These are phyloP conservation scores for Delphinella strobiligena DNA, from an alignment of 2,329 filamentous ascomycete species.

Conservation along the genomic window DNA sequence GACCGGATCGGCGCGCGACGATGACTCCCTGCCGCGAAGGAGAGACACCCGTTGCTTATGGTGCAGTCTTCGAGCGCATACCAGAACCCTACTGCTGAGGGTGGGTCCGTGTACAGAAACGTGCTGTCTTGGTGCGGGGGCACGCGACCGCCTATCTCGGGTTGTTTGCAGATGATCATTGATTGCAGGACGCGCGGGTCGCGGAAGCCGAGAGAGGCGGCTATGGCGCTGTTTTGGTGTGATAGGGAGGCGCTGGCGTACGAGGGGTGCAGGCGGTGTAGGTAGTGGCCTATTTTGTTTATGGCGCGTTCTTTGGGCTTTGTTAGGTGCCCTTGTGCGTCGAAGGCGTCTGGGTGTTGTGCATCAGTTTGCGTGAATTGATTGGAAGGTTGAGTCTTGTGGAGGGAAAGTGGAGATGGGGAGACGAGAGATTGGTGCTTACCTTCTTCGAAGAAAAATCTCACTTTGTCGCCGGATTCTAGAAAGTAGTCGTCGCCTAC, in stretches of 20 bases:
- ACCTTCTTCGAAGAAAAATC: constrained; percentile 91
- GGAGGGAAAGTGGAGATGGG: background rate
- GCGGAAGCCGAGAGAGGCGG: constrained; percentile 56
- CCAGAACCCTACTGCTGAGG: constrained; percentile 90
- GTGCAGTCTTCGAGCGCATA: constrained; percentile 92
- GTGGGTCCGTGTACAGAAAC: constrained; percentile 82
- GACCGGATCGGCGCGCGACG: constrained; percentile 56
- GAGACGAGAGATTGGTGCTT: constrained; percentile 4
- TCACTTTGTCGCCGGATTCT: constrained; percentile 75
- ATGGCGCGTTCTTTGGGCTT: constrained; percentile 77
- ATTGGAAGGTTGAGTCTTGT: background rate
- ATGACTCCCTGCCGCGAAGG: constrained; percentile 75
- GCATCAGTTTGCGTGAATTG: background rate
- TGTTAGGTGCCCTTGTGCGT: constrained; percentile 47
- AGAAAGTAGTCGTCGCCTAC: constrained; percentile 95
- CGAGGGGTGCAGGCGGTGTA: constrained; percentile 33
- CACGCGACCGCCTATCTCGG: constrained; percentile 85
- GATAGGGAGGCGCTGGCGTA: constrained; percentile 43
- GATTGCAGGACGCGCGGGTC: constrained; percentile 77
- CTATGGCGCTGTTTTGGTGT: constrained; percentile 49
- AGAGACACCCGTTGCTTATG: constrained; percentile 73
- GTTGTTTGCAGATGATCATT: constrained; percentile 98
- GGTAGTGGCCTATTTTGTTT: constrained; percentile 51
- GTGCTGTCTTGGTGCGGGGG: constrained; percentile 86
- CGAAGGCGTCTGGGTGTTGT: constrained; percentile 56